phyloP scores from a whole-genome alignment of 2,329 filamentous ascomycete genomes.

The Diplodia seriata region DNA sequence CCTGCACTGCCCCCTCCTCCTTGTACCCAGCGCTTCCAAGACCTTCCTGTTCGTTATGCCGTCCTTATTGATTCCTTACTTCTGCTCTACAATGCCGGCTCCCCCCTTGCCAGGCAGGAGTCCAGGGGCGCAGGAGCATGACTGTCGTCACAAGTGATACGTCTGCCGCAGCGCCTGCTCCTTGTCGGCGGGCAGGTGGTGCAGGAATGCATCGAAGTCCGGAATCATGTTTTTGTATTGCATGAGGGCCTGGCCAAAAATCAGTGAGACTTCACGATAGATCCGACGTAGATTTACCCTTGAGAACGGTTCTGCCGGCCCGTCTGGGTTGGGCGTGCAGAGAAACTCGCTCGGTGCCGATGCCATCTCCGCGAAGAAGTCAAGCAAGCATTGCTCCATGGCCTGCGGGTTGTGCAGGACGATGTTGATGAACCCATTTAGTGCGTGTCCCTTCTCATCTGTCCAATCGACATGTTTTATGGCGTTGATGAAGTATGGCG shows the following conservation, averaged over 20 bases:
- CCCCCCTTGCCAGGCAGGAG: background rate
- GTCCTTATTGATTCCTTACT: conserved; percentile 5
- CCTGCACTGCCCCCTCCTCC: background rate
- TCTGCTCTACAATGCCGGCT: conserved; percentile 5
- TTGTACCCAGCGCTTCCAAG: background rate
- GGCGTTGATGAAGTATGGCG: conserved; percentile 78
- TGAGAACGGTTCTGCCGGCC: conserved; percentile 74
- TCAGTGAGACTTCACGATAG: background rate
- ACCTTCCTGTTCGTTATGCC: background rate
- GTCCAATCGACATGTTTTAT: conserved; percentile 87
- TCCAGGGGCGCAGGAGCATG: background rate
- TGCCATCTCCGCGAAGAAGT: conserved; percentile 86
- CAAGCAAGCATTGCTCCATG: conserved; percentile 83
- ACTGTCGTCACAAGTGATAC: conserved; percentile 46
- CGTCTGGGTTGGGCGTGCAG: conserved; percentile 64
- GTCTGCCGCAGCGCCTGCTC: conserved; percentile 52
- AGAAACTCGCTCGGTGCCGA: conserved; percentile 65
- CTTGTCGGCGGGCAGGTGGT: conserved; percentile 53
- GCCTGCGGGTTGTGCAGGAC: conserved; percentile 87
- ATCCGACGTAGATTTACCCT: conserved; percentile 62
- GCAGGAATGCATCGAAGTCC: conserved; percentile 60
- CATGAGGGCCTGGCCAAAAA: conserved; percentile 53
- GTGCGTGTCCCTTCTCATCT: conserved; percentile 92
- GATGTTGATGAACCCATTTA: conserved; percentile 86
- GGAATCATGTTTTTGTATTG: conserved; percentile 63